phyloP scores from a whole-genome alignment of 2,329 filamentous ascomycete genomes.

The Colletotrichum liaoningense region DNA sequence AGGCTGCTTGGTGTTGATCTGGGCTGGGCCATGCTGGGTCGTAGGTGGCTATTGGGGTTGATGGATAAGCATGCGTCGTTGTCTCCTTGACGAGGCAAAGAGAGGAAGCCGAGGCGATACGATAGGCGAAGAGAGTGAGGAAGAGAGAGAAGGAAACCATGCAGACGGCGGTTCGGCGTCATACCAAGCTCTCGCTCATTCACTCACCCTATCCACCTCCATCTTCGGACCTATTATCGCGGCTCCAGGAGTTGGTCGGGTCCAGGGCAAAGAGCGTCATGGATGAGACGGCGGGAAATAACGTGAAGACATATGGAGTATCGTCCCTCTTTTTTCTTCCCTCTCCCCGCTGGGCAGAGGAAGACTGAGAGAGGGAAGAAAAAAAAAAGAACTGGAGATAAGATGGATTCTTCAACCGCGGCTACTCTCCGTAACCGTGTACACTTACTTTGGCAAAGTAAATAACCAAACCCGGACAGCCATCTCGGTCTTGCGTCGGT shows the following conservation, averaged over 20 bases:
- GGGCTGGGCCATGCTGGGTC: background rate
- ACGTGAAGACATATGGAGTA: conserved; percentile 11
- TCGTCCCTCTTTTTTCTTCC: conserved; percentile 22
- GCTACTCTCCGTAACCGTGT: conserved; percentile 25
- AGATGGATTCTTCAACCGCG: conserved; percentile 31
- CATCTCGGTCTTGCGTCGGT: conserved; percentile 31
- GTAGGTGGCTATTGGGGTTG: background rate
- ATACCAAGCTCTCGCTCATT: conserved; percentile 17
- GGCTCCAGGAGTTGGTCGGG: conserved; percentile 21
- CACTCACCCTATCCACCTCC: conserved; percentile 19
- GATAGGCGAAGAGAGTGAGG: background rate
- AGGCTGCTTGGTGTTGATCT: background rate
- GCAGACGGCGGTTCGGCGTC: conserved; percentile 24
- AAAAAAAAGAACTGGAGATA: conserved; percentile 24
- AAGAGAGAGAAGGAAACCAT: background rate
- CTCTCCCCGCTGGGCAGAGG: background rate
- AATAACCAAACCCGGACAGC: conserved; percentile 15
- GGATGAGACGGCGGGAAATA: conserved; percentile 30
- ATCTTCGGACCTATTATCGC: conserved; percentile 35
- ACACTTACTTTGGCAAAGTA: conserved; percentile 5
- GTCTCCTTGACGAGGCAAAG: background rate
- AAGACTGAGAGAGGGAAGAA: too few relatives aligned
- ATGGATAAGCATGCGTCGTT: background rate
- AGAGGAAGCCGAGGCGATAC: background rate
- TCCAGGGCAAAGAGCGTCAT: conserved; percentile 29